These are phyloP conservation scores for Mycena venus DNA, from an alignment of 768 basidiomycete genomes.

Conservation along the genomic window DNA sequence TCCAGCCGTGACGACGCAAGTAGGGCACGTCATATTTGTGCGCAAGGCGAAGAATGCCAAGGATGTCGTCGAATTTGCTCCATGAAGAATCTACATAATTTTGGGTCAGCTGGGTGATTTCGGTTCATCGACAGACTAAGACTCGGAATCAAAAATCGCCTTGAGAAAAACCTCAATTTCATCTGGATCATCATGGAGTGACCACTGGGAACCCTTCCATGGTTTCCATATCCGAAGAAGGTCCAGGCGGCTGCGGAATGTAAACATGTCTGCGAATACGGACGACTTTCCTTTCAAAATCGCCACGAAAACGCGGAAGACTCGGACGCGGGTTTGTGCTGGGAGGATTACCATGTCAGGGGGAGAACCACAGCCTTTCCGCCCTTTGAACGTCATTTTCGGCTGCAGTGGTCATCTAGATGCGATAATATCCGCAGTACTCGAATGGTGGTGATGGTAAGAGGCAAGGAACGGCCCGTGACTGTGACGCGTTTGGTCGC, in stretches of 20 bases:
- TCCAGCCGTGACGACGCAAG: neutral
- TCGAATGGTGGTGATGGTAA: too few species aligned
- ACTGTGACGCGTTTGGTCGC: too few species aligned
- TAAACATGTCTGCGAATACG: conserved; percentile 2
- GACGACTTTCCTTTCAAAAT: neutral
- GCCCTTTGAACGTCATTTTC: too few species aligned
- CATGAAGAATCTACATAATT: neutral
- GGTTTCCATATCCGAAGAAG: neutral
- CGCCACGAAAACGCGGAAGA: neutral
- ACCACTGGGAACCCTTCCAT: neutral
- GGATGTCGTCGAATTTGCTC: neutral
- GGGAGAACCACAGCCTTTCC: neutral
- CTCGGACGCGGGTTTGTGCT: neutral
- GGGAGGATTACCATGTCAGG: neutral
- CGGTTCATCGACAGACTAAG: too few species aligned
- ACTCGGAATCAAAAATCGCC: conserved; percentile 9
- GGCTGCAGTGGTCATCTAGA: too few species aligned
- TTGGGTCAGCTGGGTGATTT: too few species aligned
- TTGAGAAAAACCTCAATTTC: too few species aligned
- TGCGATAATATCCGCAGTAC: too few species aligned
- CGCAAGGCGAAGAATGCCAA: neutral
- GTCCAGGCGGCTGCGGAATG: neutral
- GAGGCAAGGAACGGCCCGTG: too few species aligned
- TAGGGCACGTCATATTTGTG: conserved; percentile 8
- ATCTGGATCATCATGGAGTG: neutral